phyloP scores from a whole-genome alignment of 2,329 filamentous ascomycete genomes.

The Monosporascus sp. region DNA sequence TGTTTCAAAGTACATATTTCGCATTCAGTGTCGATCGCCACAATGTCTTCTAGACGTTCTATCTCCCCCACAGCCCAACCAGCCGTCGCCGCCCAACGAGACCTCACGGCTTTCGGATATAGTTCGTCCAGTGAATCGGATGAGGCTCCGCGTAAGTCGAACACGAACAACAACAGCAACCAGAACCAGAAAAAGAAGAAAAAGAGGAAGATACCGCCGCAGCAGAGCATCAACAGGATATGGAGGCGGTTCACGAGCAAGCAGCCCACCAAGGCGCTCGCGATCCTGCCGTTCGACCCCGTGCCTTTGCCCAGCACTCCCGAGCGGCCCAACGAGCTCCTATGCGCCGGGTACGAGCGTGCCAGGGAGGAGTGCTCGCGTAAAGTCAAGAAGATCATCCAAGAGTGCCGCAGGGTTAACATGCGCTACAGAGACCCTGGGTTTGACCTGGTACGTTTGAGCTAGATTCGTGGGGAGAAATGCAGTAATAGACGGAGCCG shows the following conservation, averaged over 20 bases:
- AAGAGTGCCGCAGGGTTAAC: slow-evolving; percentile 67
- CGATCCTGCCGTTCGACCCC: slow-evolving; percentile 60
- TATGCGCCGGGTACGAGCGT: slow-evolving; percentile 56
- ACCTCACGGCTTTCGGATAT: slow-evolving; percentile 34
- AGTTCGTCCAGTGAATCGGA: slow-evolving; percentile 47
- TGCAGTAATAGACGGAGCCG: slow-evolving; percentile 16
- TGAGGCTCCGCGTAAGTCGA: slow-evolving; percentile 32
- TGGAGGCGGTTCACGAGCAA: slow-evolving; percentile 58
- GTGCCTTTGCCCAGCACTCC: slow-evolving; percentile 45
- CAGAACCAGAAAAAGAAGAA: slow-evolving; percentile 52
- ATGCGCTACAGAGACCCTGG: slow-evolving; percentile 70
- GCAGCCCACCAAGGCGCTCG: slow-evolving; percentile 60
- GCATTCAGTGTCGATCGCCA: background rate
- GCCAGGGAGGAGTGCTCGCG: slow-evolving; percentile 59
- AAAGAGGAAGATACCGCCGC: slow-evolving; percentile 54
- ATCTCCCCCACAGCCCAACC: background rate
- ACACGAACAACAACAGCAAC: slow-evolving; percentile 19
- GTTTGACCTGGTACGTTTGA: slow-evolving; percentile 49
- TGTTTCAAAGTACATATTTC: background rate
- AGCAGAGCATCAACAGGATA: slow-evolving; percentile 61
- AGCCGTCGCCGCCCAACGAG: slow-evolving; percentile 9
- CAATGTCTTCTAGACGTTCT: background rate
- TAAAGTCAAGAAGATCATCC: slow-evolving; percentile 56
- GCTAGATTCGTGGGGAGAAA: slow-evolving; percentile 30
- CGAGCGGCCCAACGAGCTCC: slow-evolving; percentile 54